Evolutionary conservation across 2,329 filamentous ascomycete species (phyloP).

Genomic region (Neurospora sp.): DNA sequence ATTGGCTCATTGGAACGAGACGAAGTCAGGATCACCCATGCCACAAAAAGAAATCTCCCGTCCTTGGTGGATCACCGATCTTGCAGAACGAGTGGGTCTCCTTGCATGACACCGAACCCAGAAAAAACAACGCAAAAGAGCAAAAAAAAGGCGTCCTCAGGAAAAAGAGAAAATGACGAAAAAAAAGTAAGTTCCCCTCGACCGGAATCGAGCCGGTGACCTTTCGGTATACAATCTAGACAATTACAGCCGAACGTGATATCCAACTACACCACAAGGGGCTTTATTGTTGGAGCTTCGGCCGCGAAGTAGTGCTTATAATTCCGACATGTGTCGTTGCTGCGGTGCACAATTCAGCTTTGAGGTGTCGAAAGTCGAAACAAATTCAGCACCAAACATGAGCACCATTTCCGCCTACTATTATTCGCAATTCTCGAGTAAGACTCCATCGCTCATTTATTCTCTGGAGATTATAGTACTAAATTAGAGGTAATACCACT

Average conservation of each 20-base stretch:
- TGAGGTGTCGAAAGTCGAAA: no score
- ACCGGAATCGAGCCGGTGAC: slow-evolving; percentile 9
- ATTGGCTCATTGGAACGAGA: neutral
- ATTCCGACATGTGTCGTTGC: no score
- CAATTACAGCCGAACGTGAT: slow-evolving; percentile 9
- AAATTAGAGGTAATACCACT: neutral
- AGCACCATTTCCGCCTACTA: neutral
- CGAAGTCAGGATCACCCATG: neutral
- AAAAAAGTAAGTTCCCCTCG: slow-evolving; percentile 1
- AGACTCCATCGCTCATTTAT: neutral
- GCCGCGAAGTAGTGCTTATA: neutral
- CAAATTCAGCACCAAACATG: neutral
- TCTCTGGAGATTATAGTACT: neutral
- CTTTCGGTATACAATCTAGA: slow-evolving; percentile 5
- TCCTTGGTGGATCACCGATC: neutral
- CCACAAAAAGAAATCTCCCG: neutral
- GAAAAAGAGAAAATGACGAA: neutral
- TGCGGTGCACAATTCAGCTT: no score
- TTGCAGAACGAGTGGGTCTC: neutral
- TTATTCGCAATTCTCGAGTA: neutral
- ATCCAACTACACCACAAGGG: slow-evolving; percentile 8
- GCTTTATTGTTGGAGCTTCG: neutral
- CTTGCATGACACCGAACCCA: no score
- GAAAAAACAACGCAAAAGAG: neutral
- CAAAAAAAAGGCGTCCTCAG: no score